Base-by-base conservation (phyloP, 1,139 yeast genomes). In the Kazachstania sp. region DNA sequence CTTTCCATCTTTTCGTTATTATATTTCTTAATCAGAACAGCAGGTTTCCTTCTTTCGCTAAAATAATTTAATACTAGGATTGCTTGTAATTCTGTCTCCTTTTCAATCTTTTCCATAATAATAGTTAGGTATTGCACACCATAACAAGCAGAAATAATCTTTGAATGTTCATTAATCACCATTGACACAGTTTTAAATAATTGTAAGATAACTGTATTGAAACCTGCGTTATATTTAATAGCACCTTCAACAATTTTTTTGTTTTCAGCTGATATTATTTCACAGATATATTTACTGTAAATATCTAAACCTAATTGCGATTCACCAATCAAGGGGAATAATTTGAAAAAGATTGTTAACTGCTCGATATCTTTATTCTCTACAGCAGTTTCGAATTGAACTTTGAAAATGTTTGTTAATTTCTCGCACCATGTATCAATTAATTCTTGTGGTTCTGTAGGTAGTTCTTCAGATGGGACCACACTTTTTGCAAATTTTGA, bases 391-490 rank as follows among this genome's bases (percentile, higher is more conserved):
- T 73, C 73, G 64, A 92, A 92, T 54, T 81, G 82, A 3, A 70
- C 61, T 43, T 74, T 67, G 59, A 88, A 88, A 2, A 80, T 68
- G 1, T 64, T 64, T 2, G 79, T 79, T 49, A 90, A 71, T 40
- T 79, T 73, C 1, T 68, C 69, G 4, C 79, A 74, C 77, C 95
- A 86, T 16, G 71, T 71, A 1, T 68, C 62, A 1, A 92, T 60
- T 0, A 85, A 70, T 1, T 69, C 74, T 13, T 67, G 64, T 0
- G 98, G 97, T 45, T 76, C 70, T 48, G 86, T 95, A 0, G 97
- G 96, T n/a, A 88, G 74, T 46, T 86, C 95, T 8, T 86, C 73
- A 0, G 95, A 81, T 0, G 99, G 98, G n/a, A 92, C 92, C 58
- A 86, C 86, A 42, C 75, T 79, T 44, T 81, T 76, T 2, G 95